Evolutionary conservation across 768 basidiomycete species (phyloP).

Genomic region (Auricularia heimuer): DNA sequence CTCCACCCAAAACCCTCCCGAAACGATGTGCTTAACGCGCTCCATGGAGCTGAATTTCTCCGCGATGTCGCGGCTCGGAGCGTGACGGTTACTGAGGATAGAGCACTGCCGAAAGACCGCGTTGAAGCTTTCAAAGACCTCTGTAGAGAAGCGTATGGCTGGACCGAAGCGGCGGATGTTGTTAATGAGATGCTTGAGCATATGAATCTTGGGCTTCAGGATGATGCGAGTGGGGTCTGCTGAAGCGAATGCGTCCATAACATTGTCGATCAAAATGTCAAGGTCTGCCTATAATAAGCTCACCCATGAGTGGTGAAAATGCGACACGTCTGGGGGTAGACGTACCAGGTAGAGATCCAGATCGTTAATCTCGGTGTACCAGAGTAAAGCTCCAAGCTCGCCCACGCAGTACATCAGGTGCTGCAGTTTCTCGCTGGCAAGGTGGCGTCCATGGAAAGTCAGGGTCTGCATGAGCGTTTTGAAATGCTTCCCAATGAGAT

Average conservation of each 20-base stretch:
- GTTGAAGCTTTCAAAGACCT: no score
- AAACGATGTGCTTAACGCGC: background rate
- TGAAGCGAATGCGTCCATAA: conserved; percentile 24
- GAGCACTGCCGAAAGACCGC: background rate
- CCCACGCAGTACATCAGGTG: background rate
- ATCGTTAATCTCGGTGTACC: conserved; percentile 9
- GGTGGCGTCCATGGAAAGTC: conserved; percentile 28
- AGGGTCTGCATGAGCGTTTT: conserved; percentile 29
- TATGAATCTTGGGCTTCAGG: conserved; percentile 24
- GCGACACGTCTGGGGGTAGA: background rate
- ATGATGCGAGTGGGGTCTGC: conserved; percentile 27
- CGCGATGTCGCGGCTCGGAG: conserved; percentile 3
- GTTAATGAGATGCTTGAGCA: conserved; percentile 20
- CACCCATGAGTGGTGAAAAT: background rate
- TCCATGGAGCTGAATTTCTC: background rate
- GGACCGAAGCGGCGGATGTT: conserved; percentile 17
- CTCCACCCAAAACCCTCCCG: background rate
- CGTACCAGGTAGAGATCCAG: conserved; percentile 11
- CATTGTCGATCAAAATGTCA: conserved; percentile 24
- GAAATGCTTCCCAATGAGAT: conserved; percentile 33
- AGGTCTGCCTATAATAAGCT: conserved; percentile 5
- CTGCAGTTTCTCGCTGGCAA: conserved; percentile 7
- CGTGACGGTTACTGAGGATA: background rate
- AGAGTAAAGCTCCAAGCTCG: conserved; percentile 10
- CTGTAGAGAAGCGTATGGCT: background rate